These are phyloP conservation scores for Fonsecaea pedrosoi DNA, from an alignment of 2,329 filamentous ascomycete species.

Conservation along the genomic window DNA sequence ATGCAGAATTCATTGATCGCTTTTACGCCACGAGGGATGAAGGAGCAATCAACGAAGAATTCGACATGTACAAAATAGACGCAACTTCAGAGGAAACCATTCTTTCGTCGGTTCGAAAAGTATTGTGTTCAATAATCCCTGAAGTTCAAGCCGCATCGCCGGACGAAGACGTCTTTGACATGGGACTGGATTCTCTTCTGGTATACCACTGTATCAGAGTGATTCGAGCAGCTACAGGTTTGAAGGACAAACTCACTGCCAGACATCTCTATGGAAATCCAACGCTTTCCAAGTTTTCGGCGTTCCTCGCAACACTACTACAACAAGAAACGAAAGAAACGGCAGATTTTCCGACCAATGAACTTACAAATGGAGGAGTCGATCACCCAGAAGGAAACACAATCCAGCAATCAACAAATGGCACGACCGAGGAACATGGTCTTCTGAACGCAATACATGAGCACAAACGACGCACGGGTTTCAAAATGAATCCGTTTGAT, in stretches of 20 bases:
- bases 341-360: no score
- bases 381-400: no score
- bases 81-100: no score
- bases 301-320: background rate
- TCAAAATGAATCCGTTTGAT: conserved; percentile 21
- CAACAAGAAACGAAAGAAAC: no score
- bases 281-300: conserved; percentile 3
- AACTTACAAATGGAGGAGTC: no score
- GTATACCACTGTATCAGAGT: conserved; percentile 22
- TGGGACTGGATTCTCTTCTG: conserved; percentile 46
- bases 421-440: no score
- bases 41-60: background rate
- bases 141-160: background rate
- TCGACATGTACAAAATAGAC: no score
- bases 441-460: no score
- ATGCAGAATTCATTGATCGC: conserved; percentile 14
- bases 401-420: background rate
- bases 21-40: background rate
- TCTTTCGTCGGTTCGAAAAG: no score
- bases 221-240: conserved; percentile 42
- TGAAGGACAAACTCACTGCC: conserved; percentile 43
- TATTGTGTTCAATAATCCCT: background rate
- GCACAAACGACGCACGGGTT: no score
- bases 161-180: conserved; percentile 24
- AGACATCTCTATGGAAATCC: conserved; percentile 47